These are phyloP conservation scores for Microdochium bolleyi DNA, from an alignment of 2,329 filamentous ascomycete species.

Conservation along the genomic window DNA sequence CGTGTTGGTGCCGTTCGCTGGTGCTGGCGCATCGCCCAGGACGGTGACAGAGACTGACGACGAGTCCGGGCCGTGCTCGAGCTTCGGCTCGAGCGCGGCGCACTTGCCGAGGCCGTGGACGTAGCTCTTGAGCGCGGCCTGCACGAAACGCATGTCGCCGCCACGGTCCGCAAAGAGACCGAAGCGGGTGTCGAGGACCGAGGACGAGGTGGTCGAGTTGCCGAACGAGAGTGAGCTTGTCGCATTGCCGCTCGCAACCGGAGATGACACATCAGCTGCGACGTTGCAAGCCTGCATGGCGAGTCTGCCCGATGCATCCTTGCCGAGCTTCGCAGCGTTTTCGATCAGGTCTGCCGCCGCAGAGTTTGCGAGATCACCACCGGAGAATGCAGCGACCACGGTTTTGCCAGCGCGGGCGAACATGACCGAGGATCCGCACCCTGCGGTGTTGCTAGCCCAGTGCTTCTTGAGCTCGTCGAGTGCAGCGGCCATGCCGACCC, in stretches of 20 bases:
- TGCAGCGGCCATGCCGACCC: background rate
- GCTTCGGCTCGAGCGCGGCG: background rate
- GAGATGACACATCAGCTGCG: no score
- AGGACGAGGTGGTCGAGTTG: no score
- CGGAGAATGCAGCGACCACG: background rate
- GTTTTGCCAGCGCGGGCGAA: background rate
- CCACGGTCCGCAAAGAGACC: background rate
- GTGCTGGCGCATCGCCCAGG: background rate
- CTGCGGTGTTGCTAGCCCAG: background rate
- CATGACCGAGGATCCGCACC: background rate
- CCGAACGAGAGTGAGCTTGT: no score
- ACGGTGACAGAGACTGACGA: background rate
- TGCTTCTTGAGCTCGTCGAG: background rate
- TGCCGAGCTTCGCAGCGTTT: background rate
- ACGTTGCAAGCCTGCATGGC: background rate
- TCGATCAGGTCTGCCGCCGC: background rate
- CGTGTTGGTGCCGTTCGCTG: background rate
- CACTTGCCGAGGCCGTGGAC: background rate
- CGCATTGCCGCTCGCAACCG: no score
- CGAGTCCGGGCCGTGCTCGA: background rate
- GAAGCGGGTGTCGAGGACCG: background rate
- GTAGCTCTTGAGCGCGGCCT: background rate
- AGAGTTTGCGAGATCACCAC: background rate
- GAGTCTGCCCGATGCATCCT: background rate
- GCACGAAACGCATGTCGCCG: background rate